Evolutionary conservation across 768 basidiomycete species (phyloP).

Genomic region (Lactarius indigo): DNA sequence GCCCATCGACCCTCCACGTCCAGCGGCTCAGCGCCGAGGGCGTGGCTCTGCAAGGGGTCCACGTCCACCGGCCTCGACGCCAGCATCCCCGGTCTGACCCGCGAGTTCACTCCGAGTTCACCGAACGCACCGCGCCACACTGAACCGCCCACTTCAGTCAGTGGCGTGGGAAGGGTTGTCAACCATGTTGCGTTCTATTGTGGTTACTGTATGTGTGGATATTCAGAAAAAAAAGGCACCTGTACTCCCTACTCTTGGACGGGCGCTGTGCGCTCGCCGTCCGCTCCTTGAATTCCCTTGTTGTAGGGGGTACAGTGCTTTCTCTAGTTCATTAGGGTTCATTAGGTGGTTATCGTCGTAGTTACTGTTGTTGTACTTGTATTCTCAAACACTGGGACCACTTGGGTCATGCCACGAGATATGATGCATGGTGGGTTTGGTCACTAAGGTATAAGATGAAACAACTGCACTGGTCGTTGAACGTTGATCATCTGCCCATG

Average conservation of each 20-base stretch:
- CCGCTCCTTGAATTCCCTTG: not conserved
- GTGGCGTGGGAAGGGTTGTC: not conserved
- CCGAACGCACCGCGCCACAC: not conserved
- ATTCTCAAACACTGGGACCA: not conserved
- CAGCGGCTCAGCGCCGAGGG: not conserved
- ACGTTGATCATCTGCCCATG: too few relatives aligned
- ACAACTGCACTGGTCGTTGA: not conserved
- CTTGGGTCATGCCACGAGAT: not conserved
- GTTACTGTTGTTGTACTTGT: not conserved
- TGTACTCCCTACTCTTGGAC: not conserved
- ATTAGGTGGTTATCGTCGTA: not conserved
- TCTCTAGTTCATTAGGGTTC: not conserved
- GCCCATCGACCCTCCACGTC: not conserved
- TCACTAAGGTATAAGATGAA: not conserved
- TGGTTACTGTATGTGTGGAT: not conserved
- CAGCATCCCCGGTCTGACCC: not conserved
- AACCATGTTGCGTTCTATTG: not conserved
- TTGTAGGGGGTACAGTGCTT: not conserved
- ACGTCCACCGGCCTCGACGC: not conserved
- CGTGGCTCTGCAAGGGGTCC: not conserved
- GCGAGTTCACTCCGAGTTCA: too few relatives aligned
- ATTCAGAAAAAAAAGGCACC: not conserved
- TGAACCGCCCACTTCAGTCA: not conserved
- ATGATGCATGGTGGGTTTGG: not conserved
- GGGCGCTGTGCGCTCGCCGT: constrained; percentile 19